These are phyloP conservation scores for Alternaria consortialis DNA, from an alignment of 2,329 filamentous ascomycete species.

Conservation along the genomic window DNA sequence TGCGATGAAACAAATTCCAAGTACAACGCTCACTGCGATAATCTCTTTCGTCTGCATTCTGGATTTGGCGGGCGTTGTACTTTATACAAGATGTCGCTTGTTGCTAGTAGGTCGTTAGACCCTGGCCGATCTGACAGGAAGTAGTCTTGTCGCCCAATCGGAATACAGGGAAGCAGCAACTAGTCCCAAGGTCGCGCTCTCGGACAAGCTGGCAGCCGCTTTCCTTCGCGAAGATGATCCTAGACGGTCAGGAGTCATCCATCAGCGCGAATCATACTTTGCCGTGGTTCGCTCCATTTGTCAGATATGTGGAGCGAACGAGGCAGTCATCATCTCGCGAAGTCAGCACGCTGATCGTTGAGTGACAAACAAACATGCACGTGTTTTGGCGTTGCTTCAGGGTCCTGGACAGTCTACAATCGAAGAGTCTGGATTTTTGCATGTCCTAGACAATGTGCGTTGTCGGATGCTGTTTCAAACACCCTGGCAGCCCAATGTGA, in stretches of 20 bases:
- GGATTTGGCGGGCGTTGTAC: conserved; percentile 8
- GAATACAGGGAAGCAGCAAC: conserved; percentile 37
- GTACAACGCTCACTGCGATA: conserved; percentile 28
- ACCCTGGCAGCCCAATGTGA: background rate
- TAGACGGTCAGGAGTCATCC: conserved; percentile 11
- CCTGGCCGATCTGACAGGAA: conserved; percentile 11
- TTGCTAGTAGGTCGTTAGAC: conserved; percentile 19
- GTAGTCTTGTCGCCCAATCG: conserved; percentile 35
- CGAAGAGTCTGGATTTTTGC: background rate
- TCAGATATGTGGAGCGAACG: conserved; percentile 4
- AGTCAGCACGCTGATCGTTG: background rate
- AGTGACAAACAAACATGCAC: background rate
- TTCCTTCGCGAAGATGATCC: conserved; percentile 14
- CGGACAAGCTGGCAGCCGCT: conserved; percentile 29
- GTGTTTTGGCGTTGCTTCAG: background rate
- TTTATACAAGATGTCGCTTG: conserved; percentile 33
- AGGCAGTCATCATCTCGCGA: background rate
- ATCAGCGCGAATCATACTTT: conserved; percentile 26
- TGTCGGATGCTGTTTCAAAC: background rate
- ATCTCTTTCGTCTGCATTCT: conserved; percentile 26
- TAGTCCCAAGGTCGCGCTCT: conserved; percentile 22
- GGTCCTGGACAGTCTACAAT: background rate
- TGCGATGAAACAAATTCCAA: conserved; percentile 23
- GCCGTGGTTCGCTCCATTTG: conserved; percentile 12
- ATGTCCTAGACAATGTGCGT: background rate